phyloP scores from a whole-genome alignment of 2,329 filamentous ascomycete species.

The Pleurostoma richardsiae region DNA sequence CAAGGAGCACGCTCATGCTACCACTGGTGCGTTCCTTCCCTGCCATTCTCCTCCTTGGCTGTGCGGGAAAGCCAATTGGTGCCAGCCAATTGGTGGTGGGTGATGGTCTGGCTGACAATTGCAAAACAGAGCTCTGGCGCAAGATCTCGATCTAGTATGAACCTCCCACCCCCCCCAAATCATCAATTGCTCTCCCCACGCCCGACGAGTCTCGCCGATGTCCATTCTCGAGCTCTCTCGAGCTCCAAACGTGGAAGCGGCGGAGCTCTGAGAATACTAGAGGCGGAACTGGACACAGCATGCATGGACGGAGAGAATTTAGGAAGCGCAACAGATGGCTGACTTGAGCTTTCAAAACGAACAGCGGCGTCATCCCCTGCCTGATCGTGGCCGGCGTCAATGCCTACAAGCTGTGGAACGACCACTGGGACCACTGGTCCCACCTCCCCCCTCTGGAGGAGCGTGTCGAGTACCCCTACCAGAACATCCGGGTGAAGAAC shows the following conservation, averaged over 20 bases:
- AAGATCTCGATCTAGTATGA: slow-evolving; percentile 95
- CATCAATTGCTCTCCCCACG: no score
- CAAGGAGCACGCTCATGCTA: slow-evolving; percentile 82
- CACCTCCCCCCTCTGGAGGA: slow-evolving; percentile 88
- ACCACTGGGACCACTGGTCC: slow-evolving; percentile 94
- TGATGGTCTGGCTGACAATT: no score
- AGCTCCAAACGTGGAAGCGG: no score
- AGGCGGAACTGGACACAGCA: no score
- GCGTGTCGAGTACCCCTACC: slow-evolving; percentile 88
- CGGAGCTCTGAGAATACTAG: no score
- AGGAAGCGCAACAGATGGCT: slow-evolving; percentile 1
- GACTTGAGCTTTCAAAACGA: not conserved
- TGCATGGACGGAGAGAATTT: no score
- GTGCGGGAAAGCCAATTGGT: not conserved
- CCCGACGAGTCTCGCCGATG: no score
- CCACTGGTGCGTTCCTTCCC: slow-evolving; percentile 62
- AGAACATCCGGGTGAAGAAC: slow-evolving; percentile 97
- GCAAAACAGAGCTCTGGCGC: slow-evolving; percentile 74
- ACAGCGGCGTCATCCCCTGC: slow-evolving; percentile 69
- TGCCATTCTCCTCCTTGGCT: not conserved
- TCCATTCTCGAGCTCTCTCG: no score
- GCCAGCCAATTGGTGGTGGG: no score
- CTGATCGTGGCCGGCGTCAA: slow-evolving; percentile 71
- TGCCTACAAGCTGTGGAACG: slow-evolving; percentile 85
- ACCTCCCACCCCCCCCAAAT: slow-evolving; percentile 11